Base-by-base conservation (phyloP, 495 filamentous ascomycete genomes). In the Daldinia childiae region DNA sequence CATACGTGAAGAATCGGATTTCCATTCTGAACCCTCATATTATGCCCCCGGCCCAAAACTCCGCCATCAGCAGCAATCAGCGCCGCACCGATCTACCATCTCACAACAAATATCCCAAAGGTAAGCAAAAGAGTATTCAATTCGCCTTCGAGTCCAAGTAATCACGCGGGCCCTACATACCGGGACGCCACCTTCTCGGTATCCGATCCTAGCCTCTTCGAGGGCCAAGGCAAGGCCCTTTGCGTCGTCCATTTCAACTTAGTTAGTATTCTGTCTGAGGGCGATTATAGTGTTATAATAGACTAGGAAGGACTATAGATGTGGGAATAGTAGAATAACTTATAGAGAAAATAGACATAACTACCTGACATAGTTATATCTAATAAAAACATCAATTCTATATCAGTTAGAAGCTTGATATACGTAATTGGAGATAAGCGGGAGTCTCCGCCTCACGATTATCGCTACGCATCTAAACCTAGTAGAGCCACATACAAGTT, bases 1-100 rank as follows among this genome's bases (percentile, higher is more conserved):
- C 36, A 4, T 79, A 95, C 92, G 83, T 94, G 91, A 62, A 92
- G 85, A 32, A 91, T 92, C 14, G 91, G 83, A 64, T 90, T 92
- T 17, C 86, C 87, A 38, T 90, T 91, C 77, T 96, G 92, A 45
- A 93, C 85, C 38, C 92, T 82, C 90, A 92, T 90, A 72, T 95
- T 95, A 74, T 92, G 93, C 7, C 92, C 92, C 36, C 87, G 87
- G n/a, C 91, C 92, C 2, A 95, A 84, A 41, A 95, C 88, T 62
- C 84, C 87, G 32, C 93, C 93, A 58, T 91, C 87, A 41, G 84
- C 86, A 48, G 88, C 86, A 5, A 94, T 85, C 39, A 96, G 83
- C 24, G 87, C 89, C 29, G 93, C 93, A 24, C 93, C 93, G 61
- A 95, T 95, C 75, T 87, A 64, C 60, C 60, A 11, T 51, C 9